Evolutionary conservation across 2,329 filamentous ascomycete species (phyloP).

Genomic region (Paecilomyces fulvus): DNA sequence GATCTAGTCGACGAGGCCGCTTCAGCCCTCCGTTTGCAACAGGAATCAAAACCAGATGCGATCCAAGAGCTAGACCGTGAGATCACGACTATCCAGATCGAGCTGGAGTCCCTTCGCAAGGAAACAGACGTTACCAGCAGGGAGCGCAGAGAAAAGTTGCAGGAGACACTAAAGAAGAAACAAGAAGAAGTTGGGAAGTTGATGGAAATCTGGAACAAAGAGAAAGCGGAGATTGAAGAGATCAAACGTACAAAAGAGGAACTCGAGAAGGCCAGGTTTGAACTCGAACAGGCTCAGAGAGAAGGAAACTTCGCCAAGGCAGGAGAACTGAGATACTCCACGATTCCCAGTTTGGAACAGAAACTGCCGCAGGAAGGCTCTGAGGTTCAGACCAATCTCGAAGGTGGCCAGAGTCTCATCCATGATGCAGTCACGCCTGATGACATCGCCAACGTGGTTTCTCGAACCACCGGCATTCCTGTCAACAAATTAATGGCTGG

Average conservation of each 20-base stretch:
- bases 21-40: conserved; percentile 79
- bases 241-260: conserved; percentile 83
- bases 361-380: conserved; percentile 68
- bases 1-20: conserved; percentile 95
- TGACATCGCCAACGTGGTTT: conserved; percentile 88
- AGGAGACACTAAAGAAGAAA: conserved; percentile 64
- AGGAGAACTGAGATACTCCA: conserved; percentile 82
- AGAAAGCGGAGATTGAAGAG: conserved; percentile 72
- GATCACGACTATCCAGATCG: conserved; percentile 96
- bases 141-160: conserved; percentile 78
- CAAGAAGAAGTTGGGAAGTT: conserved; percentile 69
- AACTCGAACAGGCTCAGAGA: conserved; percentile 79
- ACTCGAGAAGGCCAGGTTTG: conserved; percentile 75
- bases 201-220: conserved; percentile 81
- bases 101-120: conserved; percentile 87
- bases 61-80: conserved; percentile 88
- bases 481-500: conserved; percentile 86
- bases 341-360: conserved; percentile 71
- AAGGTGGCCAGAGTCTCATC: conserved; percentile 54
- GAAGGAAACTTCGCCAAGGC: conserved; percentile 82
- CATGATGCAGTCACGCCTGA: conserved; percentile 94
- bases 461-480: conserved; percentile 83
- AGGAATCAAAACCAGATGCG: conserved; percentile 92
- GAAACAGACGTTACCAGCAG: conserved; percentile 85
- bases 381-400: conserved; percentile 30